A percentile compares a stretch with the other conserved stretches of the same genome.
Evolutionary conservation across 2,329 filamentous ascomycete genomes (phyloP).

Genomic region (Colletotrichum camelliae): DNA sequence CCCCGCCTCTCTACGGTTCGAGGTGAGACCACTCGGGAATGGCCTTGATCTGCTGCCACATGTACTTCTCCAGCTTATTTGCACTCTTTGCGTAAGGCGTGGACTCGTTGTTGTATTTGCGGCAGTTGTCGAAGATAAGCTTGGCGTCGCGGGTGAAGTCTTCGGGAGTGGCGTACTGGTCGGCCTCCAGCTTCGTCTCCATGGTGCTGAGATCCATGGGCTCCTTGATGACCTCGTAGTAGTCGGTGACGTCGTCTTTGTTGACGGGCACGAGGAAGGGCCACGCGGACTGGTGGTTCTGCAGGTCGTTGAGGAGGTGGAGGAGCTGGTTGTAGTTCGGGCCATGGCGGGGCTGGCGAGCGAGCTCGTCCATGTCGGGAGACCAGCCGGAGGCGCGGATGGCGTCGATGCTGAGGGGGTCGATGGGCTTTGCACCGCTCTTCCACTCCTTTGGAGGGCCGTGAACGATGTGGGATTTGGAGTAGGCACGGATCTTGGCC

Average conservation of each 20-base stretch:
- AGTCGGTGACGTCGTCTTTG: conserved; percentile 95
- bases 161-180: conserved; percentile 88
- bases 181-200: conserved; percentile 93
- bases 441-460: conserved; percentile 86
- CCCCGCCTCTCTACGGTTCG: conserved; percentile 46
- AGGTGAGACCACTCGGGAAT: conserved; percentile 89
- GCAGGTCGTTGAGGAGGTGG: conserved; percentile 90
- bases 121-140: conserved; percentile 93
- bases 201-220: conserved; percentile 97
- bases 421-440: conserved; percentile 75
- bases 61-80: conserved; percentile 90
- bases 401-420: conserved; percentile 84
- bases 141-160: conserved; percentile 90
- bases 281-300: conserved; percentile 93
- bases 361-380: conserved; percentile 95
- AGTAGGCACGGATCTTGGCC: conserved; percentile 92
- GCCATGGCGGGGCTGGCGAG: conserved; percentile 91
- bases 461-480: conserved; percentile 87
- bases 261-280: conserved; percentile 95
- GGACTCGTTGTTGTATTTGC: conserved; percentile 94
- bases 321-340: conserved; percentile 95
- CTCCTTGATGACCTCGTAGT: conserved; percentile 97
- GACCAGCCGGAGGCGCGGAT: conserved; percentile 96
- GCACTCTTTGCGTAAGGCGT: conserved; percentile 96
- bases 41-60: conserved; percentile 92